Evolutionary conservation across 2,329 filamentous ascomycete species (phyloP).

Genomic region (Cladosporium sp.): DNA sequence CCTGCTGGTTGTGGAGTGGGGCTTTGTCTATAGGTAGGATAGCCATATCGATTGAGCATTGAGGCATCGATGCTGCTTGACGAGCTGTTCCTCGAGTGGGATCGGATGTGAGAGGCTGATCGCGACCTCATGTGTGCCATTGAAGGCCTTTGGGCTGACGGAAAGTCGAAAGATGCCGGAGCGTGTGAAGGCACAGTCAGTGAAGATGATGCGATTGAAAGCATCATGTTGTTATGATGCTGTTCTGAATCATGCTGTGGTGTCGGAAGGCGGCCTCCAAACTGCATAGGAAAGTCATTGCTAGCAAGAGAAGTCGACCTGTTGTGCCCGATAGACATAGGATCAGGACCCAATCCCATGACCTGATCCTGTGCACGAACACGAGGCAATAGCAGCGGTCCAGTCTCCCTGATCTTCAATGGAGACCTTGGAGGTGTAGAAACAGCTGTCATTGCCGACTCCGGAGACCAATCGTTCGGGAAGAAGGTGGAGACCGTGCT

Average conservation of each 20-base stretch:
- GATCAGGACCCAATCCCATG: slow-evolving; percentile 17
- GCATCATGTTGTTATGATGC: slow-evolving; percentile 24
- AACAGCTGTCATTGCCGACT: slow-evolving; percentile 25
- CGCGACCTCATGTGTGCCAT: slow-evolving; percentile 24
- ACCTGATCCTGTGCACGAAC: slow-evolving; percentile 27
- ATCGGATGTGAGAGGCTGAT: slow-evolving; percentile 24
- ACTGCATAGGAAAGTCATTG: slow-evolving; percentile 24
- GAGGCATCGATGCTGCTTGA: slow-evolving; percentile 31
- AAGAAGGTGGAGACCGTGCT: slow-evolving; percentile 27
- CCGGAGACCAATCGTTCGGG: slow-evolving; percentile 28
- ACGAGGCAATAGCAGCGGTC: slow-evolving; percentile 25
- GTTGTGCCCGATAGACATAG: slow-evolving; percentile 20
- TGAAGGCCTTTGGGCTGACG: slow-evolving; percentile 19
- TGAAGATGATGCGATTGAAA: slow-evolving; percentile 14
- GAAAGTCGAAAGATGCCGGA: slow-evolving; percentile 18
- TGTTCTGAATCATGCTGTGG: slow-evolving; percentile 15
- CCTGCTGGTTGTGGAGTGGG: slow-evolving; percentile 31
- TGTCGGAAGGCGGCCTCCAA: slow-evolving; percentile 21
- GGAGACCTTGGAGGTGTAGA: slow-evolving; percentile 30
- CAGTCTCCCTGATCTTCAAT: slow-evolving; percentile 24
- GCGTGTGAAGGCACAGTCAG: slow-evolving; percentile 18
- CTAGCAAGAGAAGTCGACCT: slow-evolving; percentile 26
- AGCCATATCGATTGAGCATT: slow-evolving; percentile 58
- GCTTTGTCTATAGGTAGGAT: slow-evolving; percentile 65
- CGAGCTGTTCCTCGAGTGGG: slow-evolving; percentile 30